A percentile compares a stretch with the other conserved stretches of the same genome.
phyloP scores from a whole-genome alignment of 441 rosid genomes.

The Gossypium davidsonii region DNA sequence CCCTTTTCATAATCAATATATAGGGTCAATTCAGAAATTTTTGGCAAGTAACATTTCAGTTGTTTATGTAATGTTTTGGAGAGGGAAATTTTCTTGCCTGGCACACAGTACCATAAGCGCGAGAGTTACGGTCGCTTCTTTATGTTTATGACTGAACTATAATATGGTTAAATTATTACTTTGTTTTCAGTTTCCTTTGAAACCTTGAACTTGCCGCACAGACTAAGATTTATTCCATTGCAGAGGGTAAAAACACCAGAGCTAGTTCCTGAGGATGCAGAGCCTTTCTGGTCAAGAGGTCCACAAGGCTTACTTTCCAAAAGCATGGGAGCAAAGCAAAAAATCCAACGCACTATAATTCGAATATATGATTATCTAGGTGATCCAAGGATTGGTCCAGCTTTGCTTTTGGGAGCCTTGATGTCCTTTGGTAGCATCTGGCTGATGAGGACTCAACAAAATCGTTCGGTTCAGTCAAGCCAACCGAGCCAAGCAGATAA shows the following conservation, averaged over 20 bases:
- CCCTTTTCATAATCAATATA: neutral
- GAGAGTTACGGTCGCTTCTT: neutral
- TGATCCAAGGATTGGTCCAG: constrained; percentile 90
- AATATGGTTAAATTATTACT: neutral
- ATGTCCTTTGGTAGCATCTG: constrained; percentile 65
- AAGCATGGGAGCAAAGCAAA: constrained; percentile 54
- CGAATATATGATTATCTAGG: constrained; percentile 41
- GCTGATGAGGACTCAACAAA: constrained; percentile 57
- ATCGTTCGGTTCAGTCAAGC: constrained; percentile 27
- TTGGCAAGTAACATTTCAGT: neutral
- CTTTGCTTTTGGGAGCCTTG: constrained; percentile 76
- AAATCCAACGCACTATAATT: constrained; percentile 25
- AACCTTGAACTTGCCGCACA: constrained; percentile 9
- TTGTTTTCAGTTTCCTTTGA: neutral
- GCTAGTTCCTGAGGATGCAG: constrained; percentile 75
- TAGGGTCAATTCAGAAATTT: neutral
- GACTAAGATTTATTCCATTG: constrained; percentile 13
- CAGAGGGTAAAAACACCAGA: constrained; percentile 85
- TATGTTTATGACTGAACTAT: neutral
- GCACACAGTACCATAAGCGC: neutral
- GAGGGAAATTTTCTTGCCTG: neutral
- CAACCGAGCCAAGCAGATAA: constrained; percentile 26
- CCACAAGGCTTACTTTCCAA: constrained; percentile 43
- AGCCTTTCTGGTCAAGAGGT: constrained; percentile 66
- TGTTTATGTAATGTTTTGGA: neutral